These are phyloP conservation scores for Hyaloperonospora arabidopsidis DNA, from an alignment of 352 stramenopile species.

Conservation along the genomic window DNA sequence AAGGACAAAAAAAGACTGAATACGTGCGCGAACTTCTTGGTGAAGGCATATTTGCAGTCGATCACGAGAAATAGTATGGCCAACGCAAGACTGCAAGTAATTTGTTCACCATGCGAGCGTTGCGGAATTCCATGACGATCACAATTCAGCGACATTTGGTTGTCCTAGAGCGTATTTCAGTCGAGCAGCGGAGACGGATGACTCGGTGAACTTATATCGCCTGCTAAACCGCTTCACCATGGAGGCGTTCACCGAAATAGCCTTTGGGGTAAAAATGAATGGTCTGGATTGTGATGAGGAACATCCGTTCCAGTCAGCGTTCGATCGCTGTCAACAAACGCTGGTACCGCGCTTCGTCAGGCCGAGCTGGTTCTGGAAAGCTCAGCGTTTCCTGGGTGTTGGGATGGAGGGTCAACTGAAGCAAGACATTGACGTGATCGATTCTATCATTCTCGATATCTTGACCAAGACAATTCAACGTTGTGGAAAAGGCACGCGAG, in stretches of 20 bases:
- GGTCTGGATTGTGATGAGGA: slow-evolving; percentile 20
- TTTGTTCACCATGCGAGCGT: slow-evolving; percentile 37
- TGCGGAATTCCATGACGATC: slow-evolving; percentile 42
- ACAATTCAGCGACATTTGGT: slow-evolving; percentile 31
- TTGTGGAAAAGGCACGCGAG: slow-evolving; percentile 5
- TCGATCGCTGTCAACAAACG: slow-evolving; percentile 33
- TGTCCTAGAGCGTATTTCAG: slow-evolving; percentile 27
- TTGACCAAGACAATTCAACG: slow-evolving; percentile 28
- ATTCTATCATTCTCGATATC: slow-evolving; percentile 42
- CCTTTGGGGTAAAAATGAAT: slow-evolving; percentile 49
- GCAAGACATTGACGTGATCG: slow-evolving; percentile 35
- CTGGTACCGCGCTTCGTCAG: slow-evolving; percentile 27
- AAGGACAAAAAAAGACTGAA: slow-evolving; percentile 32
- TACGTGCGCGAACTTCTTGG: slow-evolving; percentile 36
- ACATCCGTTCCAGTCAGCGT: slow-evolving; percentile 43
- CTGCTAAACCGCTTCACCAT: slow-evolving; percentile 17
- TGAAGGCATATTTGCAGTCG: slow-evolving; percentile 51
- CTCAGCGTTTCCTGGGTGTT: slow-evolving; percentile 26
- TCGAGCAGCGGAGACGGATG: slow-evolving; percentile 8
- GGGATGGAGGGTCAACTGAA: slow-evolving; percentile 30
- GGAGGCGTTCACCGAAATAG: slow-evolving; percentile 30
- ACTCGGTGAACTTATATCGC: slow-evolving; percentile 31
- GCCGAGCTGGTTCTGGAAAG: slow-evolving; percentile 44
- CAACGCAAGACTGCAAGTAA: slow-evolving; percentile 45
- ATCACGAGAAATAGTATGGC: slow-evolving; percentile 37